Percentiles rank a stretch among this genome's conserved stretches.
Evolutionary conservation across 805 yeast genomes (phyloP).

Genomic region (Yarrowia sp.): DNA sequence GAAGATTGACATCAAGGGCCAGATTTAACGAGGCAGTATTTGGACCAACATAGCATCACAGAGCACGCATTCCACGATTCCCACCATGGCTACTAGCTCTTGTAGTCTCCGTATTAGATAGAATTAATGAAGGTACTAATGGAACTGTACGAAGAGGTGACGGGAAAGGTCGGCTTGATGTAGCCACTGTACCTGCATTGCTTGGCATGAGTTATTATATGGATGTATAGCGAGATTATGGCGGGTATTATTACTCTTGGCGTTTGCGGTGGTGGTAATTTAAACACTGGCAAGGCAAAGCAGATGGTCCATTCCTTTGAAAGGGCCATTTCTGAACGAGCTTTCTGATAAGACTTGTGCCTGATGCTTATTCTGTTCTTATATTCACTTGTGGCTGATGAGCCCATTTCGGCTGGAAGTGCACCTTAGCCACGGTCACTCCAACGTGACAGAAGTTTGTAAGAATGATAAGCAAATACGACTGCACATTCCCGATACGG

Average conservation of each 20-base stretch:
- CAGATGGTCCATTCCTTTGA: too few species aligned
- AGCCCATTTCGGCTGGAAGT: background rate
- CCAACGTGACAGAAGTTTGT: background rate
- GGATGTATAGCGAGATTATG: too few species aligned
- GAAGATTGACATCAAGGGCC: constrained; percentile 90
- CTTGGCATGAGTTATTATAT: background rate
- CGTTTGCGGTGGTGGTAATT: too few species aligned
- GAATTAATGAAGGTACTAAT: background rate
- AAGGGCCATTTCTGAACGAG: too few species aligned
- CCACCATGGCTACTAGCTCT: constrained; percentile 6
- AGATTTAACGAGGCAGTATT: constrained; percentile 49
- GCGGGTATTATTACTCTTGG: too few species aligned
- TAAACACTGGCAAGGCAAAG: too few species aligned
- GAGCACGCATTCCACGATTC: constrained; percentile 15
- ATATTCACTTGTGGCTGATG: constrained; percentile 1
- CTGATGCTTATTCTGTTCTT: background rate
- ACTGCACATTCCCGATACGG: too few species aligned
- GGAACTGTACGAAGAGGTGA: background rate
- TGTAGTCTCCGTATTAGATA: constrained; percentile 19
- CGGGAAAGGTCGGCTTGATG: too few species aligned
- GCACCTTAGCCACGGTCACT: background rate
- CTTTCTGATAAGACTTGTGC: background rate
- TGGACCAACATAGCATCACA: too few species aligned
- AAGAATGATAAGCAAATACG: too few species aligned
- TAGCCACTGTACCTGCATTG: too few species aligned